These are phyloP conservation scores for Trichoderma cornu-damae DNA, from an alignment of 2,329 filamentous ascomycete genomes.

Conservation along the genomic window DNA sequence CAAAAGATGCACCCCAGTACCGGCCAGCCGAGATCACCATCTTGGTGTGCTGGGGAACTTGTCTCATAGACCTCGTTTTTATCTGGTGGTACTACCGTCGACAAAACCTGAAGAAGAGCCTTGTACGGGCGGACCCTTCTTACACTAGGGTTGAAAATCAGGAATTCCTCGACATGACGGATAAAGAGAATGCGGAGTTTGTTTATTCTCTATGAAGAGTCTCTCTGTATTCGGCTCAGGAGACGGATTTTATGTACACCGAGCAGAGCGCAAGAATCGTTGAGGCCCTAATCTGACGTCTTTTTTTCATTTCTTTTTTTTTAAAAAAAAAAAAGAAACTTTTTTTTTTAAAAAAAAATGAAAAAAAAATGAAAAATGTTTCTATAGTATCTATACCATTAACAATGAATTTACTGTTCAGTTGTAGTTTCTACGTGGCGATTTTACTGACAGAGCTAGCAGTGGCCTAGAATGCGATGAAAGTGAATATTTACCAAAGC, in stretches of 20 bases:
- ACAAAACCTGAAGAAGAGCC: constrained; percentile 56
- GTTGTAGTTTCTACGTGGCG: too few relatives aligned
- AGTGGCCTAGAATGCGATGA: too few relatives aligned
- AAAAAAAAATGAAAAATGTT: too few relatives aligned
- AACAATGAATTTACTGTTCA: too few relatives aligned
- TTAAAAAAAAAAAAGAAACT: too few relatives aligned
- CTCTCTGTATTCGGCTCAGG: neutral
- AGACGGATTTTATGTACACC: too few relatives aligned
- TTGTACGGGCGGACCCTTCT: constrained; percentile 44
- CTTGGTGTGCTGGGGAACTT: constrained; percentile 52
- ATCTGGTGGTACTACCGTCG: constrained; percentile 57
- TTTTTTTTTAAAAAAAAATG: too few relatives aligned
- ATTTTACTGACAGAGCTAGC: too few relatives aligned
- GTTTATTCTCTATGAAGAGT: constrained; percentile 47
- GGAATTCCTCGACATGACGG: constrained; percentile 63
- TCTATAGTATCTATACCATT: too few relatives aligned
- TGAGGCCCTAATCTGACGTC: neutral
- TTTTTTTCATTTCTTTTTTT: too few relatives aligned
- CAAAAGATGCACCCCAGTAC: constrained; percentile 53
- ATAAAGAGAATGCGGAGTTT: constrained; percentile 61
- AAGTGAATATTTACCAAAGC: too few relatives aligned
- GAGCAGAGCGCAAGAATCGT: neutral
- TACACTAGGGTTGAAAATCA: constrained; percentile 62
- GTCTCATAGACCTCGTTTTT: constrained; percentile 51
- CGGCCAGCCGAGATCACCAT: constrained; percentile 60